phyloP scores from a whole-genome alignment of 495 filamentous ascomycete species.

The Penicillium coffeae region DNA sequence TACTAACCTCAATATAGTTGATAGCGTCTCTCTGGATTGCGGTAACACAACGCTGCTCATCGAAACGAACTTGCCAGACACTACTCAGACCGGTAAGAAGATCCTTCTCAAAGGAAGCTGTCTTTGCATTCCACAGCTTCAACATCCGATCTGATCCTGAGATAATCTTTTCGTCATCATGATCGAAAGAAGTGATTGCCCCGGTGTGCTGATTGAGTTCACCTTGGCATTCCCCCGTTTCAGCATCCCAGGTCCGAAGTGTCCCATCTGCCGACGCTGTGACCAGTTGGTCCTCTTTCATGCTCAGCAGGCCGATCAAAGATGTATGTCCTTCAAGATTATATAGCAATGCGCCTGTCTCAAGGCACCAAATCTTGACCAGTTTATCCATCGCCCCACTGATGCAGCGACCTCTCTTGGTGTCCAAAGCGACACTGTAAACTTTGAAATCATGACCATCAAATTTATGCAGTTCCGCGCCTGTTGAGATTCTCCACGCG shows the following conservation, averaged over 20 bases:
- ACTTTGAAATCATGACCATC: constrained; percentile 90
- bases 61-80: constrained; percentile 98
- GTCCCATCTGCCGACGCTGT: constrained; percentile 95
- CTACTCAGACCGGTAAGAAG: constrained; percentile 91
- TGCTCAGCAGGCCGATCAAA: constrained; percentile 85
- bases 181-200: constrained; percentile 98
- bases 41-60: constrained; percentile 91
- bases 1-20: constrained; percentile 91
- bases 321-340: constrained; percentile 94
- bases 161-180: constrained; percentile 94
- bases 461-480: constrained; percentile 79
- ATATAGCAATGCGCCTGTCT: constrained; percentile 77
- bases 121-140: constrained; percentile 98
- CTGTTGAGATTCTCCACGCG: constrained; percentile 96
- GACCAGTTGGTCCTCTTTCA: constrained; percentile 82
- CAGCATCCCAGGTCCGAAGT: constrained; percentile 94
- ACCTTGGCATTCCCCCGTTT: constrained; percentile 84
- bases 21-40: constrained; percentile 88
- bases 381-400: constrained; percentile 97
- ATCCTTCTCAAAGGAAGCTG: constrained; percentile 88
- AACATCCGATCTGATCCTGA: constrained; percentile 92
- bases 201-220: constrained; percentile 89
- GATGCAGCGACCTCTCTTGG: constrained; percentile 89
- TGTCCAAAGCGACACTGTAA: constrained; percentile 94
- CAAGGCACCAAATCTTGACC: constrained; percentile 98